Evolutionary conservation across 1,284 basidiomycete species (phyloP), one percentile per base, ranked within the genome.

Genomic region (Xerocomus minutiporus): DNA sequence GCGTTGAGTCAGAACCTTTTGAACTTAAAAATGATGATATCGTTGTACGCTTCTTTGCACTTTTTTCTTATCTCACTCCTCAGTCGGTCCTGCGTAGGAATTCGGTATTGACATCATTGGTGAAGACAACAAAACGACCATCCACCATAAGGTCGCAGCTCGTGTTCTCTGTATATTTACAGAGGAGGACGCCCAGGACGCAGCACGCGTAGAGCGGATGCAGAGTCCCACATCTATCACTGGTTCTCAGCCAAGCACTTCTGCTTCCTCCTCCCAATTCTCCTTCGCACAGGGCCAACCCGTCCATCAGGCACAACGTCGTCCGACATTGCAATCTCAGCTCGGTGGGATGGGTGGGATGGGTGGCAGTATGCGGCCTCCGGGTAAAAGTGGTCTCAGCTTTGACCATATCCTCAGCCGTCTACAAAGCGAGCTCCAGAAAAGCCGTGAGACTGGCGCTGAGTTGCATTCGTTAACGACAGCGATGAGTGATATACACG

Each of bases 131-230:
- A 93, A 94, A 73, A 94, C 93, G 0, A 94, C 97, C 58, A 88
- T 99, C 45, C 96, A 99, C 72, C 94, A 98, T 76, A 98, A 98
- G 70, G 97, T 98, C 39, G 92, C 96, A 0, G 93, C 95, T 13
- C 91, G 92, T 40, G 93, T 94, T 34, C 84, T 93, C 55, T 91
- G 95, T 60, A 85, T 97, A 8, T 85, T 96, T 63, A 84, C 79
- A 0, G 86, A 92, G 39, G 91, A 94, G 54, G 95, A 99, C 65
- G 87, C 83, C 1, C 80, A 82, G 56, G 77, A 82, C 44, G 85
- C 84, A 40, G 78, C 83, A 12, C 80, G 84, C 45, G 78, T 79
- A 41, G 85, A 88, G 60, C 81, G 84, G 50, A 58, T 58, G 54
- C 70, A 63, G 51, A 55, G 48, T 51, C 68, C 58, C 0, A 52